Evolutionary conservation across 2,329 filamentous ascomycete species (phyloP).

Genomic region (Ophiostoma triangulosporum): DNA sequence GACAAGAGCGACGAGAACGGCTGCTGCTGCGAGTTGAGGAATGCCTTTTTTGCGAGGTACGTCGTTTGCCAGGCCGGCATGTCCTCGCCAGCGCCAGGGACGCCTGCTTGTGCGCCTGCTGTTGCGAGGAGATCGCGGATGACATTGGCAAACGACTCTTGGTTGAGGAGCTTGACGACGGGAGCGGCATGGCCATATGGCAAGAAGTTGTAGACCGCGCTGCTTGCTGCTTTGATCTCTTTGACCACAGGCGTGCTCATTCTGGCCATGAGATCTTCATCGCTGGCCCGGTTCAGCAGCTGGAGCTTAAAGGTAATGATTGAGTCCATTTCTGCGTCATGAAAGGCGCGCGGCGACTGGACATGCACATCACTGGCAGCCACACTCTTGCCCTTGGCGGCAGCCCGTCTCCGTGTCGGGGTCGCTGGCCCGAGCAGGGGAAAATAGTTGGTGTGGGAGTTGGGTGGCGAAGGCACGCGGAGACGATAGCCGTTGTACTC

Average conservation of each 20-base stretch:
- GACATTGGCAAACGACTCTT: slow-evolving; percentile 1
- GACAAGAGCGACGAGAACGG: background rate
- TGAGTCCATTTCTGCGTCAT: background rate
- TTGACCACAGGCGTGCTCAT: background rate
- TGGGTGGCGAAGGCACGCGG: slow-evolving; percentile 2
- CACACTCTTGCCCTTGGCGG: background rate
- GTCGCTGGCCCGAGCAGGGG: slow-evolving; percentile 5
- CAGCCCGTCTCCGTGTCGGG: background rate
- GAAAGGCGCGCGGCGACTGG: background rate
- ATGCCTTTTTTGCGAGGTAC: background rate
- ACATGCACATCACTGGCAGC: background rate
- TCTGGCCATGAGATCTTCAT: background rate
- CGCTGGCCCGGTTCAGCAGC: background rate
- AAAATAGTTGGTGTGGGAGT: slow-evolving; percentile 5
- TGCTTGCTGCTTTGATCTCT: background rate
- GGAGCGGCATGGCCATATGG: slow-evolving; percentile 5
- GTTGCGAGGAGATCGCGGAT: background rate
- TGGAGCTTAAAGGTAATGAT: background rate
- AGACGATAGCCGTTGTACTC: background rate
- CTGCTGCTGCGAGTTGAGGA: background rate
- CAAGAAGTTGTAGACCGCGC: background rate
- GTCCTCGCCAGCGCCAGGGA: background rate
- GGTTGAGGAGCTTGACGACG: slow-evolving; percentile 3
- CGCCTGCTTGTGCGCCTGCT: background rate
- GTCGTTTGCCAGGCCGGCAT: background rate